phyloP scores from a whole-genome alignment of 768 basidiomycete genomes.

The Gloeophyllum trabeum region DNA sequence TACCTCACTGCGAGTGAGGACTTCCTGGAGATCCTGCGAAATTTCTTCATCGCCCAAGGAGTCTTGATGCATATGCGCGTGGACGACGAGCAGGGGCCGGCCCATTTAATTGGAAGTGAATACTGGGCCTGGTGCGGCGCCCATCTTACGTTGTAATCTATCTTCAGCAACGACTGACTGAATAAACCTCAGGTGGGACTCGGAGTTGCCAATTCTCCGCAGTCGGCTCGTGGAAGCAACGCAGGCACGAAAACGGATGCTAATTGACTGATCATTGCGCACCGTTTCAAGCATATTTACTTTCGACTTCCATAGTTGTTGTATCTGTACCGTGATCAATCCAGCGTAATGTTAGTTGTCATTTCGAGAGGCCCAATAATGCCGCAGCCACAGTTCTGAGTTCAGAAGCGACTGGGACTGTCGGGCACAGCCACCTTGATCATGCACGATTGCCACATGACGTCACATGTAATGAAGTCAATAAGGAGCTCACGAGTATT shows the following conservation, averaged over 20 bases:
- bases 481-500: too few species aligned
- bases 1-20: not conserved
- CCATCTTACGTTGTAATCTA: not conserved
- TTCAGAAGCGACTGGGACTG: too few species aligned
- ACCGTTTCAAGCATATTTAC: too few species aligned
- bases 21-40: not conserved
- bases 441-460: too few species aligned
- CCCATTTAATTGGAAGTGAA: not conserved
- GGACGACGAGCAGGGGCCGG: not conserved
- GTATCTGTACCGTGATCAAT: too few species aligned
- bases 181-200: not conserved
- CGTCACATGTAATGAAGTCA: too few species aligned
- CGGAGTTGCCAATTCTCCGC: not conserved
- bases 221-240: too few species aligned
- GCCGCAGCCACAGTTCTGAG: too few species aligned
- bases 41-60: not conserved
- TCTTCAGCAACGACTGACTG: not conserved
- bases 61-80: not conserved
- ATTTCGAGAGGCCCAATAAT: not conserved
- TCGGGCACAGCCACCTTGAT: too few species aligned
- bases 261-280: too few species aligned
- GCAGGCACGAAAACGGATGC: too few species aligned
- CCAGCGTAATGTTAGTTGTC: not conserved
- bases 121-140: not conserved
- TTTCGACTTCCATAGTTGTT: too few species aligned